Percentiles rank a stretch among this genome's conserved stretches.
These are phyloP conservation scores for Miscanthus sacchariflorus DNA, from an alignment of 202 grass and related monocot genomes.

Conservation along the genomic window DNA sequence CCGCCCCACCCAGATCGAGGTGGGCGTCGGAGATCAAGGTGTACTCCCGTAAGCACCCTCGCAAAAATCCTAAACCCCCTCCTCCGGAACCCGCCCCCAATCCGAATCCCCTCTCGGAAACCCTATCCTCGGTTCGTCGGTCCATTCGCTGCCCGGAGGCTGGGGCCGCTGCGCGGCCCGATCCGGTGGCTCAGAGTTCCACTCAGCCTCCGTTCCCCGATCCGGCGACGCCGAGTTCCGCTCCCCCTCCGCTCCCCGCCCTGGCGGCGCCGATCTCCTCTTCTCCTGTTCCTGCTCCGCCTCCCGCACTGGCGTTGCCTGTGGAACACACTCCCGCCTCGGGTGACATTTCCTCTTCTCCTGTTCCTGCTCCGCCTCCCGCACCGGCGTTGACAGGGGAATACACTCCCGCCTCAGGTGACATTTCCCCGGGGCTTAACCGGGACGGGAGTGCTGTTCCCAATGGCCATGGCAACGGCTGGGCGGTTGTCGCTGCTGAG, in stretches of 20 bases:
- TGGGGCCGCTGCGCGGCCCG: conserved; percentile 1
- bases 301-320: background rate
- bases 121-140: conserved; percentile 44
- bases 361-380: background rate
- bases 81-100: conserved; percentile 17
- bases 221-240: background rate
- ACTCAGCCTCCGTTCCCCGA: background rate
- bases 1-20: conserved; percentile 46
- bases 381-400: background rate
- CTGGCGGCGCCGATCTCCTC: background rate
- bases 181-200: conserved; percentile 29
- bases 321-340: conserved; percentile 26
- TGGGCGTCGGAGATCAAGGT: conserved; percentile 85
- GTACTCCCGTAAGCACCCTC: conserved; percentile 72
- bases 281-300: conserved; percentile 14
- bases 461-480: conserved; percentile 51
- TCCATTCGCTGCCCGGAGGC: conserved; percentile 36
- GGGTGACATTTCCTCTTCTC: conserved; percentile 37
- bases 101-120: conserved; percentile 37
- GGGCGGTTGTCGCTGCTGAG: conserved; percentile 46
- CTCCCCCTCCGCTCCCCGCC: background rate
- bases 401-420: conserved; percentile 34
- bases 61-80: conserved; percentile 69
- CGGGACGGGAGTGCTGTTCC: conserved; percentile 37
- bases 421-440: conserved; percentile 54